Evolutionary conservation across 2,329 filamentous ascomycete species (phyloP).

Genomic region (Davidsoniella virescens): DNA sequence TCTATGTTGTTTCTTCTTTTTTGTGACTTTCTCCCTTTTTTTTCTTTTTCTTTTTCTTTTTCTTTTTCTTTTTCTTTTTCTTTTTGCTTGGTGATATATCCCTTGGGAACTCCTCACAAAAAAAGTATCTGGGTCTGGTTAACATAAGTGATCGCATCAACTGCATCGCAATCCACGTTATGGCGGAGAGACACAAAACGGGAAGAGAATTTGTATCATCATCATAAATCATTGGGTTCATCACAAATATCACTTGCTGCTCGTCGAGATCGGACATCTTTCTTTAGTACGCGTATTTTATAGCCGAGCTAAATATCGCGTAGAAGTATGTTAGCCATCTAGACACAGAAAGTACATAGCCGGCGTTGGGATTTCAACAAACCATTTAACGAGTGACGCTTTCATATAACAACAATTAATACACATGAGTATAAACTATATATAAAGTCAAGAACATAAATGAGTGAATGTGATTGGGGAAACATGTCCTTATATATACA

Average conservation of each 20-base stretch:
- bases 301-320: too few relatives aligned
- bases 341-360: background rate
- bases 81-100: conserved; percentile 6
- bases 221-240: background rate
- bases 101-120: background rate
- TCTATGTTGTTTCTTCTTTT: too few relatives aligned
- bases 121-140: background rate
- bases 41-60: conserved; percentile 3
- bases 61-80: conserved; percentile 1
- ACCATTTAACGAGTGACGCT: conserved; percentile 11
- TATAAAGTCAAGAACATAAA: background rate
- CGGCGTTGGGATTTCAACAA: conserved; percentile 12
- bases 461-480: background rate
- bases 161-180: background rate
- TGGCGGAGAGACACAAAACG: background rate
- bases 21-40: background rate
- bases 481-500: background rate
- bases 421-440: background rate
- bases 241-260: background rate
- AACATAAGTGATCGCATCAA: conserved; percentile 10
- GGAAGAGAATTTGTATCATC: background rate
- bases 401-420: conserved; percentile 10
- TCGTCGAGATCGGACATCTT: background rate
- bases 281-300: background rate
- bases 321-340: background rate